Base-by-base conservation (phyloP, 495 filamentous ascomycete genomes). In the Glonium stellatum region DNA sequence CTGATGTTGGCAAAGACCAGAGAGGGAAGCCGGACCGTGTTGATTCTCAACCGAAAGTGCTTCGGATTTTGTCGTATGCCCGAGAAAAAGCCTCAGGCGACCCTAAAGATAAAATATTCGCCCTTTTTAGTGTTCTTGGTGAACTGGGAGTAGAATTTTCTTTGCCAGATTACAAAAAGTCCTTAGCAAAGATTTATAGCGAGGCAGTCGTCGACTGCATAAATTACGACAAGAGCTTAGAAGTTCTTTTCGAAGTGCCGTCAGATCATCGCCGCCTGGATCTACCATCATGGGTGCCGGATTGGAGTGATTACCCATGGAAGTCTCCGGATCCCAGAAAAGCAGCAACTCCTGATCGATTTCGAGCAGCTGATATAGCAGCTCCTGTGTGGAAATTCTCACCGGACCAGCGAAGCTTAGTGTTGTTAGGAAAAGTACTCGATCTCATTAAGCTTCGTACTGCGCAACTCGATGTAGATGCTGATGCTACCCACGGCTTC, bases 191-290 rank as follows among this genome's bases (percentile, higher is more conserved):
- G 5, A 27, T 52, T 18, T 52, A 52, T 27, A 18, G 48, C 8
- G 48, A 52, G 27, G 48, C 48, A 15, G 48, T 52, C 12, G 22
- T 52, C 12, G 48, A 19, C 5, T 52, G 19, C 15, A 21, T 52
- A 19, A 27, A 52, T 8, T 21, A 52, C 48, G 48, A 52, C 48
- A 52, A 52, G 48, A 52, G 27, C 48, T 27, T 52, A 52, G 21
- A 52, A 4, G 27, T 52, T 27, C 48, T 52, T 19, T 52, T 23
- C 48, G 5, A 52, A 23, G 48, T 25, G 15, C 48, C 48, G 8
- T 52, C 48, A 4, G 48, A 52, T 25, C 15, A 25, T 15, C 15
- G 48, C 13, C 48, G 48, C 12, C 19, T 4, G 12, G 22, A 27
- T 4, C 48, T 52, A 4, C 19, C 48, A 13, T 52, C 48, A 25